phyloP scores from a whole-genome alignment of 2,329 filamentous ascomycete species.

The Curvularia sp. region DNA sequence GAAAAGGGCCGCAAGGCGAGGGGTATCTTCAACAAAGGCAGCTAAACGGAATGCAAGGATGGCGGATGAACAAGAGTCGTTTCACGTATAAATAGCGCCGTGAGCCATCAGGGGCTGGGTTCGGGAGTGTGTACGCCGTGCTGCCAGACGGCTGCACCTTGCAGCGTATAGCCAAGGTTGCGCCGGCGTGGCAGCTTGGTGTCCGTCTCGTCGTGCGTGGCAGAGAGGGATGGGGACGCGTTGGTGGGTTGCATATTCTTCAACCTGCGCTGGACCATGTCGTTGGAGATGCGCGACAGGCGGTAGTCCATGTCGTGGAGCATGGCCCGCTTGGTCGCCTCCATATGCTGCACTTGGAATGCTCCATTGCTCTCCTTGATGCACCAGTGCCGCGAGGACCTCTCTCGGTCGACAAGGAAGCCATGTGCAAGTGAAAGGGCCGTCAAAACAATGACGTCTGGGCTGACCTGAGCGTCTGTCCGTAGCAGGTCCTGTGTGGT shows the following conservation, averaged over 20 bases:
- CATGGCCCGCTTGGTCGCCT: constrained; percentile 43
- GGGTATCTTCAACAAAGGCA: constrained; percentile 29
- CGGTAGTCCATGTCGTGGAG: constrained; percentile 49
- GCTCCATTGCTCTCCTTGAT: constrained; percentile 31
- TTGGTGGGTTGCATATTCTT: constrained; percentile 39
- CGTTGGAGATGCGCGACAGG: constrained; percentile 44
- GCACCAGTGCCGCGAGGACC: constrained; percentile 45
- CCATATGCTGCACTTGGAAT: constrained; percentile 42
- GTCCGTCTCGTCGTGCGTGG: constrained; percentile 1
- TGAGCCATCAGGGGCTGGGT: constrained; percentile 44
- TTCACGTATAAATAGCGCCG: constrained; percentile 2
- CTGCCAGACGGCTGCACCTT: constrained; percentile 41
- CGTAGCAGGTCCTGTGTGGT: neutral
- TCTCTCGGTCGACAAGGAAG: constrained; percentile 43
- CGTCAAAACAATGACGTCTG: constrained; percentile 48
- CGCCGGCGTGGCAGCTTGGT: constrained; percentile 28
- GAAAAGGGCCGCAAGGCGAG: constrained; percentile 18
- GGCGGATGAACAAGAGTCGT: constrained; percentile 13
- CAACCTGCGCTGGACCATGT: constrained; percentile 42
- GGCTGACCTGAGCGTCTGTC: constrained; percentile 26
- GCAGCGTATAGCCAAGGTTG: constrained; percentile 36
- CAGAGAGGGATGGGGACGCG: constrained; percentile 5
- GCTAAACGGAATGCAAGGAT: constrained; percentile 11
- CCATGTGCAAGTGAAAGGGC: constrained; percentile 46
- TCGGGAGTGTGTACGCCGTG: constrained; percentile 49